Evolutionary conservation across 768 basidiomycete species (phyloP).

Genomic region (Tylopilus sp.): DNA sequence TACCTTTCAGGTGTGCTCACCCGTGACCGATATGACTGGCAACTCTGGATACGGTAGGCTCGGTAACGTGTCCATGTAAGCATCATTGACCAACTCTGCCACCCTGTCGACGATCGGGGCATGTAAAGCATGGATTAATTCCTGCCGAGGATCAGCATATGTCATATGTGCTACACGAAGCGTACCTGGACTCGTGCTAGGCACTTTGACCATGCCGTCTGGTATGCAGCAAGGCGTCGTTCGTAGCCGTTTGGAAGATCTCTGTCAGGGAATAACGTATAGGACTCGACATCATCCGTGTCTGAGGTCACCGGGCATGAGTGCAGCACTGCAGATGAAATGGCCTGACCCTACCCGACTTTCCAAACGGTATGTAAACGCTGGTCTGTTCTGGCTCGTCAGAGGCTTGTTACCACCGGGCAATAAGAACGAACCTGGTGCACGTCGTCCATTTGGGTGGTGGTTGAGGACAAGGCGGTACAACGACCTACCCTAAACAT

Average conservation of each 20-base stretch:
- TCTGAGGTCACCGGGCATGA: constrained; percentile 12
- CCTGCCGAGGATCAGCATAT: constrained; percentile 29
- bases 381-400: constrained; percentile 22
- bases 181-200: constrained; percentile 53
- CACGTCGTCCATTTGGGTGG: constrained; percentile 24
- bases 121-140: constrained; percentile 46
- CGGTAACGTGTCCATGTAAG: constrained; percentile 46
- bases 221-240: constrained; percentile 52
- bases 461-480: neutral
- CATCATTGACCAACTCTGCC: constrained; percentile 38
- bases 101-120: constrained; percentile 46
- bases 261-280: constrained; percentile 29
- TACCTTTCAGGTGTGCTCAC: constrained; percentile 32
- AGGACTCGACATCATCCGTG: constrained; percentile 13
- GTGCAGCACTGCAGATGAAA: neutral
- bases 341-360: constrained; percentile 19
- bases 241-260: constrained; percentile 32
- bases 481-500: constrained; percentile 45
- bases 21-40: constrained; percentile 54
- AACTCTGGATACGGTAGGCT: constrained; percentile 60
- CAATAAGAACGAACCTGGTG: constrained; percentile 25
- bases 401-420: neutral
- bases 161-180: neutral
- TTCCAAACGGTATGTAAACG: constrained; percentile 26
- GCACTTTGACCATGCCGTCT: constrained; percentile 56